Evolutionary conservation across 192 early-diverging fungal species (phyloP).

Genomic region (Podila minutissima): DNA sequence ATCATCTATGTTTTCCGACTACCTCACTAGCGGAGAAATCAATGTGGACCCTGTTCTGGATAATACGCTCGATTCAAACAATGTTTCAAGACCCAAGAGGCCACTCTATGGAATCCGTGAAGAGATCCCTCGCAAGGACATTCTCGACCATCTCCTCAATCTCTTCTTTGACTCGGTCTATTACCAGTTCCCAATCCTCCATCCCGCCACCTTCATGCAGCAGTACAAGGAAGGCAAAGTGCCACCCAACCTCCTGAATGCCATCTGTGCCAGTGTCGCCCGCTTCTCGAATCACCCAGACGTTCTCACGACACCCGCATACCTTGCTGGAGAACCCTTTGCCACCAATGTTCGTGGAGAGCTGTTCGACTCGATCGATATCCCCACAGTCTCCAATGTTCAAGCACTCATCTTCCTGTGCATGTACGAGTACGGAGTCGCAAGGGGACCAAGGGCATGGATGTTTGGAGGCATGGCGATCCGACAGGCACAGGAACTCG

Average conservation of each 20-base stretch:
- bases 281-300: slow-evolving; percentile 58
- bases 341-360: slow-evolving; percentile 54
- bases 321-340: slow-evolving; percentile 62
- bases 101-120: slow-evolving; percentile 43
- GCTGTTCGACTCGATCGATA: slow-evolving; percentile 56
- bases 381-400: slow-evolving; percentile 56
- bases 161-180: slow-evolving; percentile 61
- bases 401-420: slow-evolving; percentile 60
- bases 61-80: no score
- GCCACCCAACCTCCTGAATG: slow-evolving; percentile 55
- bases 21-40: no score
- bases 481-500: slow-evolving; percentile 63
- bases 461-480: slow-evolving; percentile 66
- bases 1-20: no score
- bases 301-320: slow-evolving; percentile 56
- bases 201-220: slow-evolving; percentile 54
- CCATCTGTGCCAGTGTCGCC: slow-evolving; percentile 56
- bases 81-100: slow-evolving; percentile 2
- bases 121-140: slow-evolving; percentile 52
- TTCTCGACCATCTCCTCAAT: slow-evolving; percentile 60
- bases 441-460: slow-evolving; percentile 63
- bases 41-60: no score
- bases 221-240: slow-evolving; percentile 53
- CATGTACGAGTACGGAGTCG: slow-evolving; percentile 61
- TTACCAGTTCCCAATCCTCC: slow-evolving; percentile 58